A percentile compares a stretch with the other conserved stretches of the same genome.
Conservation (phyloP, 164 flowering plant genomes). For the Vitis rotundifolia region DNA sequence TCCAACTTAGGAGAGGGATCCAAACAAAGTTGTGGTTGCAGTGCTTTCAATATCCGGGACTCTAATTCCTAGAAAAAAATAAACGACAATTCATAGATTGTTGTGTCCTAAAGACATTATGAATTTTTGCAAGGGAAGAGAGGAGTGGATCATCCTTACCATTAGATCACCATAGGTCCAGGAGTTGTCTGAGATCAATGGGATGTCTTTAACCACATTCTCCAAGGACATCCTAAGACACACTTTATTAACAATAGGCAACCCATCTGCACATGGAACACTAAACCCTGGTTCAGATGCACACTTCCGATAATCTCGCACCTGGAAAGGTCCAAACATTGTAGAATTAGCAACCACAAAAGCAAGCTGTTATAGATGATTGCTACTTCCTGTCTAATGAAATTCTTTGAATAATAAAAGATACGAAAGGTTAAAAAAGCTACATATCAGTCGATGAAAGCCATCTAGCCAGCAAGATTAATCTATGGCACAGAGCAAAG, state of each 20-base stretch:
- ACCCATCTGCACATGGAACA: constrained; percentile 28
- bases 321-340: constrained; percentile 41
- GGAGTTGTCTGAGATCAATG: constrained; percentile 69
- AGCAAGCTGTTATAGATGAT: not conserved
- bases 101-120: too few species aligned
- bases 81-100: not conserved
- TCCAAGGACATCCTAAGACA: constrained; percentile 84
- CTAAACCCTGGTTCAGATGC: constrained; percentile 42
- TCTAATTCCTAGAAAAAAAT: constrained; percentile 73
- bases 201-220: constrained; percentile 92
- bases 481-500: too few species aligned
- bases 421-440: too few species aligned
- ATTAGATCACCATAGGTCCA: constrained; percentile 97
- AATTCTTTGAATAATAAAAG: too few species aligned
- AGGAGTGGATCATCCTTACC: constrained; percentile 42
- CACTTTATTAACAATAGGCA: constrained; percentile 58
- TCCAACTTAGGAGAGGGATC: constrained; percentile 88
- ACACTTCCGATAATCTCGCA: constrained; percentile 75
- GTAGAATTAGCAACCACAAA: constrained; percentile 2
- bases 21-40: constrained; percentile 82
- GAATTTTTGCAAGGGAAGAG: not conserved
- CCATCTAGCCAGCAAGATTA: too few species aligned
- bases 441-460: too few species aligned
- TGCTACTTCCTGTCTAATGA: too few species aligned
- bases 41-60: constrained; percentile 80